Percentiles rank a stretch among this genome's conserved stretches.
Conservation (phyloP, 1,284 basidiomycete species). For the Lignosus rhinocerotis region DNA sequence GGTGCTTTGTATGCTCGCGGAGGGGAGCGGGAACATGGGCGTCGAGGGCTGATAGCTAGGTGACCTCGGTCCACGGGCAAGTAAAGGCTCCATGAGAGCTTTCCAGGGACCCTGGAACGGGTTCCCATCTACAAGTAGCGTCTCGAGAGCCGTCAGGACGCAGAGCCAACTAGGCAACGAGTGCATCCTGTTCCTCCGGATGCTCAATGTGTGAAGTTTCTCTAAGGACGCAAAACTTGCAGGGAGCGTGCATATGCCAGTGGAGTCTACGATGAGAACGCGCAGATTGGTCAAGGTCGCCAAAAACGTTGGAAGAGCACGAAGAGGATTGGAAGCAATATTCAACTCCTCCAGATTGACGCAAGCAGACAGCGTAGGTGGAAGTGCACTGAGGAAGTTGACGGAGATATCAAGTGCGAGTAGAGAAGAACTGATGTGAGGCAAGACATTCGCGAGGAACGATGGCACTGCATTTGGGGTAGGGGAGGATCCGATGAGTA, state of each 20-base stretch:
- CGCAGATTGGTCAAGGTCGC: conserved; percentile 76
- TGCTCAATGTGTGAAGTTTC: conserved; percentile 83
- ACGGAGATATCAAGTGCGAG: conserved; percentile 89
- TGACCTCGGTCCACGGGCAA: conserved; percentile 59
- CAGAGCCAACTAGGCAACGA: conserved; percentile 94
- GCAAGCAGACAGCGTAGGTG: conserved; percentile 78
- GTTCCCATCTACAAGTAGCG: conserved; percentile 89
- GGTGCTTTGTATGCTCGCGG: conserved; percentile 44
- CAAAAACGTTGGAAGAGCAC: conserved; percentile 82
- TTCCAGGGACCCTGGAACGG: conserved; percentile 92
- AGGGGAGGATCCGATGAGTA: conserved; percentile 76
- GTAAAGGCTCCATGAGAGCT: conserved; percentile 80
- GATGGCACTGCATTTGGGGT: conserved; percentile 76
- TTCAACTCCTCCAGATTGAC: conserved; percentile 90
- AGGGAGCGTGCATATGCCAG: conserved; percentile 77
- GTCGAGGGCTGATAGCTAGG: conserved; percentile 70
- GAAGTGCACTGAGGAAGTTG: conserved; percentile 82
- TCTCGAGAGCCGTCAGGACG: conserved; percentile 79
- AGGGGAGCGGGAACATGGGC: conserved; percentile 54
- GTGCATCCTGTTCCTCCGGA: conserved; percentile 86
- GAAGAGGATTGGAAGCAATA: conserved; percentile 86
- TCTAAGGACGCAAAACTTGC: conserved; percentile 66
- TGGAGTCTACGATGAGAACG: conserved; percentile 88
- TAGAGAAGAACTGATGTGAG: conserved; percentile 72
- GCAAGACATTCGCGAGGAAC: conserved; percentile 70